Conservation (phyloP, 169 alveolate species). For the Plasmodium vinckei region DNA sequence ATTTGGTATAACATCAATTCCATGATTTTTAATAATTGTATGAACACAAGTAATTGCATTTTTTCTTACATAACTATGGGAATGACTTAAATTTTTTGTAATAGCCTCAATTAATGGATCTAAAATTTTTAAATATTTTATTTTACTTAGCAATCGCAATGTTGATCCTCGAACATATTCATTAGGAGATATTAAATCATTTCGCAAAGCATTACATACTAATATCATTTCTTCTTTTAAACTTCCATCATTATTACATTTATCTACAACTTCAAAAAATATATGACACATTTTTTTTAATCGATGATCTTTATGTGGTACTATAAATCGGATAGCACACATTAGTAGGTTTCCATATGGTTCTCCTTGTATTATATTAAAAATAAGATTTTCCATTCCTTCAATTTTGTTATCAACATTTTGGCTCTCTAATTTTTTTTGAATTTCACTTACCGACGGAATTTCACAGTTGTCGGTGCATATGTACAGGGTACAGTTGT, state of each 20-base stretch:
- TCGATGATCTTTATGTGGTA: slow-evolving; percentile 87
- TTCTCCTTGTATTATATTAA: slow-evolving; percentile 81
- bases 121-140: slow-evolving; percentile 91
- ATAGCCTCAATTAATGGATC: slow-evolving; percentile 94
- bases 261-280: slow-evolving; percentile 96
- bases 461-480: slow-evolving; percentile 70
- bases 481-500: slow-evolving; percentile 69
- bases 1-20: slow-evolving; percentile 92
- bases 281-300: slow-evolving; percentile 93
- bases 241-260: slow-evolving; percentile 94
- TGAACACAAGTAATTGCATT: slow-evolving; percentile 94
- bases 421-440: slow-evolving; percentile 81
- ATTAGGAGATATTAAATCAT: slow-evolving; percentile 96
- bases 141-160: slow-evolving; percentile 93
- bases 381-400: slow-evolving; percentile 83
- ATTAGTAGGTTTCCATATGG: slow-evolving; percentile 84
- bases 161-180: slow-evolving; percentile 97
- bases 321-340: slow-evolving; percentile 87
- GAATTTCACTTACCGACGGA: slow-evolving; percentile 56
- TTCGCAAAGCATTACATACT: slow-evolving; percentile 96
- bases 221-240: slow-evolving; percentile 96
- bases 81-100: slow-evolving; percentile 92
- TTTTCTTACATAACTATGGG: slow-evolving; percentile 95
- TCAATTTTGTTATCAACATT: slow-evolving; percentile 76
- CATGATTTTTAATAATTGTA: slow-evolving; percentile 91